Conservation (phyloP, 129 eudicot genomes). For the Flaveria sonorensis region DNA sequence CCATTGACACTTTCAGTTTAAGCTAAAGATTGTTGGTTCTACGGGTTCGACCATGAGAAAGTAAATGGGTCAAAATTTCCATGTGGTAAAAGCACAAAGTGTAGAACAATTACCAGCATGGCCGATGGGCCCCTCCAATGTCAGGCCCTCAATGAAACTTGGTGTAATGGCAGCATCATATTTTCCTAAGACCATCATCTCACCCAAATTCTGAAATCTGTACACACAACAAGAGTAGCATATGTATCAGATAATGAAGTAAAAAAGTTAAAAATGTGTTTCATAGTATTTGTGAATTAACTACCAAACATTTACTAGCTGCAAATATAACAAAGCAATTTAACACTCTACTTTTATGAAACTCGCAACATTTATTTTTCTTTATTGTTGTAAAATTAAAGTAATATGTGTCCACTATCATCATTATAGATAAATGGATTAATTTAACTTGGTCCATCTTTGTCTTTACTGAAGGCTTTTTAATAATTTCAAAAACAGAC, state of each 20-base stretch:
- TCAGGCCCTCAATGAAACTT: conserved; percentile 80
- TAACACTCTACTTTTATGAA: not conserved
- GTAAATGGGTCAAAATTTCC: not conserved
- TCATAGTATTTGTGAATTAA: not conserved
- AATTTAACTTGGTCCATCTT: not conserved
- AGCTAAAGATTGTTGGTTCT: not conserved
- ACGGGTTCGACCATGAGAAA: not conserved
- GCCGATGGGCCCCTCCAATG: conserved; percentile 90
- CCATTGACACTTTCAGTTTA: not conserved
- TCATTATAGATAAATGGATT: not conserved
- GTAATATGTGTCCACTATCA: not conserved
- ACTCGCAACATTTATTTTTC: not conserved
- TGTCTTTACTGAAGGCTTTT: conserved; percentile 7
- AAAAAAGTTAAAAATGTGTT: not conserved
- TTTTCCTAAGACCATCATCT: conserved; percentile 97
- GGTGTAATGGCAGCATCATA: conserved; percentile 90
- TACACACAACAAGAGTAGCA: conserved; percentile 14
- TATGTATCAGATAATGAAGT: not conserved
- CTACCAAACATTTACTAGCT: no score
- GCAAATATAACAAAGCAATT: no score
- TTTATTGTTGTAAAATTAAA: not conserved
- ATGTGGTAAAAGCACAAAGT: conserved; percentile 9
- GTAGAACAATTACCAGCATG: conserved; percentile 60
- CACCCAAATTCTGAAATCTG: conserved; percentile 97
- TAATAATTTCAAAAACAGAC: not conserved